These are phyloP conservation scores for Cymbidium sinense DNA, from an alignment of 106 monocot species.

Conservation along the genomic window DNA sequence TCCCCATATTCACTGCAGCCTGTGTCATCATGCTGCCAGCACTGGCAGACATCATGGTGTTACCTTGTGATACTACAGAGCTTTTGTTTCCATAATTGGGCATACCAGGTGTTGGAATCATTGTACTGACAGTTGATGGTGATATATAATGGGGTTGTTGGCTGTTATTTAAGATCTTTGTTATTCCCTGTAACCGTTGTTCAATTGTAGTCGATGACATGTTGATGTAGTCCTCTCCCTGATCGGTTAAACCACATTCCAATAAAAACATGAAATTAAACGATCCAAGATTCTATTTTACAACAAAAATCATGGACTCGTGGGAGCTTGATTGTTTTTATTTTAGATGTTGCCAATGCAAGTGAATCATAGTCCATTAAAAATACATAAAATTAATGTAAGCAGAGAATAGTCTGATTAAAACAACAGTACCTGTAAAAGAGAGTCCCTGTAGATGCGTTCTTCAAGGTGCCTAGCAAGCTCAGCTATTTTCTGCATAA, in stretches of 20 bases:
- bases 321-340: neutral
- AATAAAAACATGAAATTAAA: neutral
- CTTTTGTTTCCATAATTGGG: slow-evolving; percentile 30
- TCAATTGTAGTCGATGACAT: slow-evolving; percentile 47
- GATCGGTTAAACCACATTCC: neutral
- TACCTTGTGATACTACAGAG: slow-evolving; percentile 20
- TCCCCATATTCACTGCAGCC: slow-evolving; percentile 18
- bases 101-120: slow-evolving; percentile 95
- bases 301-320: neutral
- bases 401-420: neutral
- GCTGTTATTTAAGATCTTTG: slow-evolving; percentile 32
- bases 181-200: slow-evolving; percentile 32
- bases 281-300: neutral
- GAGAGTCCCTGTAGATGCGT: slow-evolving; percentile 32
- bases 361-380: neutral
- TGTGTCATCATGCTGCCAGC: slow-evolving; percentile 27
- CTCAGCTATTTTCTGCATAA: slow-evolving; percentile 41
- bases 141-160: slow-evolving; percentile 32
- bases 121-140: slow-evolving; percentile 42
- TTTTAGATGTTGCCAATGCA: neutral
- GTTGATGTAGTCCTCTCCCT: slow-evolving; percentile 67
- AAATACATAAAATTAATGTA: neutral
- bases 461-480: slow-evolving; percentile 52
- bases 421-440: slow-evolving; percentile 34
- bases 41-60: slow-evolving; percentile 15